Percentiles rank a stretch among this genome's conserved stretches.
Evolutionary conservation across 2,329 filamentous ascomycete genomes (phyloP).

Genomic region (Fusarium sp.): DNA sequence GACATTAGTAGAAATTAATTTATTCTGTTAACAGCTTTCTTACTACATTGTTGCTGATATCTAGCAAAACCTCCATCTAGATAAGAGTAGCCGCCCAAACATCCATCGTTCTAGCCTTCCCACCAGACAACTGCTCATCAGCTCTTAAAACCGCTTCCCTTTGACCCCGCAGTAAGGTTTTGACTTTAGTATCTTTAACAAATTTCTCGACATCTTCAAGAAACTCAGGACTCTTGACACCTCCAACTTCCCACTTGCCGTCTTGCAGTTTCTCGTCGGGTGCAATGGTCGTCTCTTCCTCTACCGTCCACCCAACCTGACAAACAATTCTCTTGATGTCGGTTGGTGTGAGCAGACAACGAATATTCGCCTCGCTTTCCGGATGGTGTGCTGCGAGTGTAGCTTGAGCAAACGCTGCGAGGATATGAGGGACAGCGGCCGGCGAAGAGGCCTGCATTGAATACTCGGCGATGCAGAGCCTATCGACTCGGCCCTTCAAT

Average conservation of each 20-base stretch:
- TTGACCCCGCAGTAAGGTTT: not conserved
- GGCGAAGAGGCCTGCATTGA: conserved; percentile 13
- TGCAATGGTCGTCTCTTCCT: not conserved
- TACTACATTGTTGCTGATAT: too few relatives aligned
- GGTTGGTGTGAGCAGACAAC: not conserved
- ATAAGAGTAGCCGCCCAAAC: not conserved
- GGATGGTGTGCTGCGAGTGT: conserved; percentile 9
- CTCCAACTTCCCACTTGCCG: conserved; percentile 10
- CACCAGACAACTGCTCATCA: not conserved
- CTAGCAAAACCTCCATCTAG: accelerated
- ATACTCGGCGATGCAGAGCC: conserved; percentile 13
- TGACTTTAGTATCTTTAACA: not conserved
- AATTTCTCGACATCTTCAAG: not conserved
- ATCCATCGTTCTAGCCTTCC: too few relatives aligned
- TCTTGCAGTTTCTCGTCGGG: conserved; percentile 3
- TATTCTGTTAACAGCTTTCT: too few relatives aligned
- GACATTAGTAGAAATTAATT: too few relatives aligned
- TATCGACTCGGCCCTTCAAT: not conserved
- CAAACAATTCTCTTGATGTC: conserved; percentile 2
- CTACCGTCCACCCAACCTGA: not conserved
- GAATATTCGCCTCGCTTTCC: conserved; percentile 4
- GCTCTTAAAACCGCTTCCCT: not conserved
- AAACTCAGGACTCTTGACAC: not conserved
- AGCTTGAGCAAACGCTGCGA: conserved; percentile 6
- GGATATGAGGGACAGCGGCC: conserved; percentile 1